These are phyloP conservation scores for Russula dissimulans DNA, from an alignment of 768 basidiomycete species.

Conservation along the genomic window DNA sequence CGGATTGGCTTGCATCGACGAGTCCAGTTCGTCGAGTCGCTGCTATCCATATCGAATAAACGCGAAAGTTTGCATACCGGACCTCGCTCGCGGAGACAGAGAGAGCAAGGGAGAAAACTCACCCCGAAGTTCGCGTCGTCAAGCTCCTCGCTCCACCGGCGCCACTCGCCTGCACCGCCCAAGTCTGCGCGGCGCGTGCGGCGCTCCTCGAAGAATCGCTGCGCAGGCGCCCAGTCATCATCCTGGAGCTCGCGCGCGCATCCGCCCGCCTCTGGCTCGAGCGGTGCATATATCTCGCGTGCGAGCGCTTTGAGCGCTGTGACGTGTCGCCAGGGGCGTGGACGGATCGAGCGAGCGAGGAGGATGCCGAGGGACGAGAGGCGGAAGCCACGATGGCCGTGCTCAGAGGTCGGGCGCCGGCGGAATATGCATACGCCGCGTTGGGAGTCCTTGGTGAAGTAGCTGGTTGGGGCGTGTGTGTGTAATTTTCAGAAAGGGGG, in stretches of 20 bases:
- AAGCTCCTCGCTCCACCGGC: slow-evolving; percentile 60
- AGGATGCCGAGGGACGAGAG: slow-evolving; percentile 72
- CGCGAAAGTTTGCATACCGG: not conserved
- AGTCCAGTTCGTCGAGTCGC: not conserved
- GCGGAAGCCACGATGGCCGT: slow-evolving; percentile 70
- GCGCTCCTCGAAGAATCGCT: slow-evolving; percentile 56
- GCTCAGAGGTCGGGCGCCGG: slow-evolving; percentile 55
- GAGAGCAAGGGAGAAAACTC: not conserved
- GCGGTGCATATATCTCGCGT: slow-evolving; percentile 40
- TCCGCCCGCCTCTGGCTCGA: slow-evolving; percentile 16
- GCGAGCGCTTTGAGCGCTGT: slow-evolving; percentile 53
- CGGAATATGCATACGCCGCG: slow-evolving; percentile 70
- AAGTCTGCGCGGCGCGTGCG: slow-evolving; percentile 42
- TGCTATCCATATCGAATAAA: not conserved
- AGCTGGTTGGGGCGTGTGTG: slow-evolving; percentile 33
- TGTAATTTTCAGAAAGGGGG: not conserved
- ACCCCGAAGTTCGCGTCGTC: slow-evolving; percentile 25
- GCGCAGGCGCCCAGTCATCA: slow-evolving; percentile 56
- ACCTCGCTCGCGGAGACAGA: not conserved
- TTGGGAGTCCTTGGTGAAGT: slow-evolving; percentile 61
- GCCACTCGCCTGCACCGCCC: slow-evolving; percentile 52
- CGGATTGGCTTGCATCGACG: slow-evolving; percentile 33
- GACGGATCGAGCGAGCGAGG: slow-evolving; percentile 50
- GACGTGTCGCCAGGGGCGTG: slow-evolving; percentile 72
- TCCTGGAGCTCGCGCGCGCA: slow-evolving; percentile 34